Conservation (phyloP, 2,329 filamentous ascomycete species). For the Hypomyces rosellus region DNA sequence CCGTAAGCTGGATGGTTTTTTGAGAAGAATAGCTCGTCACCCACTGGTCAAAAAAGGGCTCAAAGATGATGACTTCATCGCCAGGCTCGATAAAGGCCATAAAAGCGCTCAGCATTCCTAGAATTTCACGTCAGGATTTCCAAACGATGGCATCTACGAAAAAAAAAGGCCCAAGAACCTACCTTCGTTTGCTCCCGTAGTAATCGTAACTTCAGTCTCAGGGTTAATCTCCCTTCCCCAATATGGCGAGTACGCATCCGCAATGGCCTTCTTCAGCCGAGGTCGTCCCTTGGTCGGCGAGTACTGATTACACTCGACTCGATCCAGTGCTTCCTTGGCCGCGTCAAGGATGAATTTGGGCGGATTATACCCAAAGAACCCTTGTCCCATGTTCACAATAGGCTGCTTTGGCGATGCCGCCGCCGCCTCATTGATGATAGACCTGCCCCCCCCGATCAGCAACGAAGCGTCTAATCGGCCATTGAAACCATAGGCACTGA, state of each 20-base stretch:
- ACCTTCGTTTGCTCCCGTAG: constrained; percentile 80
- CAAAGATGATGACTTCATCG: constrained; percentile 96
- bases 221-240: constrained; percentile 79
- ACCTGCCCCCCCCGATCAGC: constrained; percentile 33
- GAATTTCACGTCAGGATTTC: neutral
- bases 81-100: constrained; percentile 95
- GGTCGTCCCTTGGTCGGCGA: constrained; percentile 91
- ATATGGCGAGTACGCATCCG: constrained; percentile 83
- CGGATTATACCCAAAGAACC: constrained; percentile 89
- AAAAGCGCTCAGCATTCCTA: constrained; percentile 85
- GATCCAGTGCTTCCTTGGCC: constrained; percentile 80
- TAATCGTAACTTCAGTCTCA: constrained; percentile 90
- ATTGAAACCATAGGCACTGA: neutral
- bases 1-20: neutral
- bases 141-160: neutral
- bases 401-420: constrained; percentile 56
- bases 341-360: constrained; percentile 86
- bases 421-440: constrained; percentile 61
- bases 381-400: constrained; percentile 60
- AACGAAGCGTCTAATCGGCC: neutral
- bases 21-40: constrained; percentile 1
- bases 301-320: constrained; percentile 98
- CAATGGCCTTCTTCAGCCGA: constrained; percentile 84
- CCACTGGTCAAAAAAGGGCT: constrained; percentile 96
- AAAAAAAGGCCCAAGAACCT: neutral